phyloP scores from a whole-genome alignment of 306 rosid genomes.

The Sicyos edulis region DNA sequence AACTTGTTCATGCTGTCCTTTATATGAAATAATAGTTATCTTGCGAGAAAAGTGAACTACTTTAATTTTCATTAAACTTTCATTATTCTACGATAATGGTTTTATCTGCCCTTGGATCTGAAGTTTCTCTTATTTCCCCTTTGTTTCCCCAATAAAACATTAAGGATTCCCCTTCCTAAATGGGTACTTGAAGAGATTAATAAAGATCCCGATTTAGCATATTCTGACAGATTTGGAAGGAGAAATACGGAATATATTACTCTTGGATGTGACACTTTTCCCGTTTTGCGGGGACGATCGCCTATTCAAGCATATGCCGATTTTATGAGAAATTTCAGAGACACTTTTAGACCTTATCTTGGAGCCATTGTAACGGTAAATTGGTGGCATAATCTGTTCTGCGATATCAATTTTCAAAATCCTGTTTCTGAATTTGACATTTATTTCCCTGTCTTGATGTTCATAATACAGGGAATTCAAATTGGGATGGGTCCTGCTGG shows the following conservation, averaged over 20 bases:
- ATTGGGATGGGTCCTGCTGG: slow-evolving; percentile 94
- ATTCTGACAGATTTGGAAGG: slow-evolving; percentile 76
- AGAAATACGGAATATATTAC: slow-evolving; percentile 70
- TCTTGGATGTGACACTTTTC: slow-evolving; percentile 81
- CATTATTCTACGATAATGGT: slow-evolving; percentile 17
- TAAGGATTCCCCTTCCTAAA: slow-evolving; percentile 79
- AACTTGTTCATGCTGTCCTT: neutral
- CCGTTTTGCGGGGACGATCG: slow-evolving; percentile 76
- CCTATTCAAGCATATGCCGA: slow-evolving; percentile 80
- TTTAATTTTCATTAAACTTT: neutral
- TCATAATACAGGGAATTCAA: slow-evolving; percentile 63
- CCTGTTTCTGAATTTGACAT: neutral
- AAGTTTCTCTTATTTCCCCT: slow-evolving; percentile 32
- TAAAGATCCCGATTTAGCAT: slow-evolving; percentile 63
- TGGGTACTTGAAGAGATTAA: slow-evolving; percentile 80
- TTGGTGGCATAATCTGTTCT: slow-evolving; percentile 14
- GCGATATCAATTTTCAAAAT: neutral
- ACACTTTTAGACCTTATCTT: slow-evolving; percentile 48
- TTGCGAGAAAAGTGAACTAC: neutral
- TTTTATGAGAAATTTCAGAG: slow-evolving; percentile 82
- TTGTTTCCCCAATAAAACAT: slow-evolving; percentile 21
- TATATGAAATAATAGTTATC: neutral
- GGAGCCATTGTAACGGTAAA: slow-evolving; percentile 74
- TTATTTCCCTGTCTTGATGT: neutral
- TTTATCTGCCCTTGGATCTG: slow-evolving; percentile 25